Base-by-base conservation (phyloP, 768 basidiomycete species). In the Tricholoma bakamatsutake region DNA sequence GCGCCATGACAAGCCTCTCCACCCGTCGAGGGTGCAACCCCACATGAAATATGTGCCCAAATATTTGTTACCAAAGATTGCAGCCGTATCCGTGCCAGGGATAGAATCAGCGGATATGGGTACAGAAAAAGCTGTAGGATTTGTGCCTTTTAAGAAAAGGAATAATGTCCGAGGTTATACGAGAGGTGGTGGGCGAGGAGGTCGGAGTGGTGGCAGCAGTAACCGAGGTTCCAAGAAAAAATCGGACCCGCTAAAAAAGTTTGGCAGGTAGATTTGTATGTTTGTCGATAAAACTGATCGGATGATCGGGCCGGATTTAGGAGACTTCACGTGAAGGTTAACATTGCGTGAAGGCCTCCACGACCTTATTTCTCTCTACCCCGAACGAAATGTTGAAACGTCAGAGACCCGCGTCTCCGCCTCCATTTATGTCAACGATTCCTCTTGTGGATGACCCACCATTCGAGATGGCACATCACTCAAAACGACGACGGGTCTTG, bases 11-110 rank as follows among this genome's bases (percentile, higher is more conserved):
- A 93, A 93, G 62, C 90, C 95, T 5, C 76, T 98, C 4, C 92
- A 96, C 63, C 93, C 95, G 0, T 87, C 88, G 27, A 80, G 94
- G 46, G 78, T 95, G 10, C 95, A 97, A 67, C 73, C 93, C 1
- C 95, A 98, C 68, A 90, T 98, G 85, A 98, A 96, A 69, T 90
- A 95, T 69, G 84, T 98, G 4, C 97, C 96, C 1, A 87, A 85
- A 54, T 99, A 99, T 67, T 77, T 98, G 27, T 76, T 97, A 58
- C 95, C 96, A 2, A 83, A 83, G 28, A 87, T 91, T 48, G 84
- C 86, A 21, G 74, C 87, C 7, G 83, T 87, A 2, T 52, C 74
- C 11, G 83, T 87, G 2, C 49, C 73, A 10, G 78, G 75, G 8
- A 65, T 67, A 0, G 73, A 73, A 11, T 31, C 46, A n/a, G 67